A percentile compares a stretch with the other conserved stretches of the same genome.
Evolutionary conservation across 2,329 filamentous ascomycete species (phyloP).

Genomic region (Fusarium poae): DNA sequence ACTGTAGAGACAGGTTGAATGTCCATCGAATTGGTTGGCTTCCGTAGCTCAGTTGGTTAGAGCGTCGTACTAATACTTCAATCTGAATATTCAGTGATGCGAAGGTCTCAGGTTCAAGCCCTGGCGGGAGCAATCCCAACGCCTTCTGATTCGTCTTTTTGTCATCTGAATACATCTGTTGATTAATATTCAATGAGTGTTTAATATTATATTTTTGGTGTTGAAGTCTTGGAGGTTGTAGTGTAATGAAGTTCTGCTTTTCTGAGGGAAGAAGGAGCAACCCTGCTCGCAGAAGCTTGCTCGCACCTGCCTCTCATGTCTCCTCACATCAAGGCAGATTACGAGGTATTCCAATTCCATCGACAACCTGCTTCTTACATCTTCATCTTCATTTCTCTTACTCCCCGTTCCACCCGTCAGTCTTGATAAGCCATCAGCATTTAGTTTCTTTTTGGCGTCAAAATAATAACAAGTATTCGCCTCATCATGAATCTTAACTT

Average conservation of each 20-base stretch:
- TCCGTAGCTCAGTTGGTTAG: conserved; percentile 52
- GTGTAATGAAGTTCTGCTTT: neutral
- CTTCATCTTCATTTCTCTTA: neutral
- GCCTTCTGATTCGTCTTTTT: conserved; percentile 41
- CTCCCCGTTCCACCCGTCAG: neutral
- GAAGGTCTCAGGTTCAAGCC: no score
- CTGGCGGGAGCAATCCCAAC: no score
- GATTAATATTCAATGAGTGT: neutral
- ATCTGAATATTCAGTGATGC: no score
- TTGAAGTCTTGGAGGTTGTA: neutral
- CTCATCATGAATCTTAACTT: conserved; percentile 39
- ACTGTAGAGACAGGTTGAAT: rapidly evolving
- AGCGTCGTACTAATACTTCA: conserved; percentile 51
- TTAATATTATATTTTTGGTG: neutral
- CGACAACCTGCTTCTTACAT: neutral
- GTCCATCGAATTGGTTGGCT: conserved; percentile 43
- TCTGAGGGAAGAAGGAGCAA: neutral
- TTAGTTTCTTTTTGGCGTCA: neutral
- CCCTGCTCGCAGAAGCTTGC: neutral
- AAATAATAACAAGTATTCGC: conserved; percentile 2
- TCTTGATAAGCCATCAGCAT: conserved; percentile 10
- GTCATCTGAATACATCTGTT: neutral
- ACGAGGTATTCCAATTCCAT: neutral
- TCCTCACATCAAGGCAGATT: neutral
- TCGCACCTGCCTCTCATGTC: neutral